Evolutionary conservation across 2,329 filamentous ascomycete species (phyloP).

Genomic region (Cladosporium sp.): DNA sequence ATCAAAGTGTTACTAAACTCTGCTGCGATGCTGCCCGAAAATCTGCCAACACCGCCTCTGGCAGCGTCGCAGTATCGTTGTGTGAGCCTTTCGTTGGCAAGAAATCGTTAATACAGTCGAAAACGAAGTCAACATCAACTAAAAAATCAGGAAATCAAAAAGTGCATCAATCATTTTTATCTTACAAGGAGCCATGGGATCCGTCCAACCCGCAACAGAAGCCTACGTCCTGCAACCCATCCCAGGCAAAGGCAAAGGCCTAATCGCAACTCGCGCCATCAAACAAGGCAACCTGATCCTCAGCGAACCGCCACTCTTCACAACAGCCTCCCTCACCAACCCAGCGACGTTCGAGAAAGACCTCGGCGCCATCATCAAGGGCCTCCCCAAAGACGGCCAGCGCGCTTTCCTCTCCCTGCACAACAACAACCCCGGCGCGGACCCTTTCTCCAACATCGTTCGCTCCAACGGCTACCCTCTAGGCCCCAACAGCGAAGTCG

Average conservation of each 20-base stretch:
- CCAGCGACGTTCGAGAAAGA: conserved; percentile 26
- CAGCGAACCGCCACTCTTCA: conserved; percentile 44
- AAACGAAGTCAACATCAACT: not conserved
- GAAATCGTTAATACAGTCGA: not conserved
- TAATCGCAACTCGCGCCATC: conserved; percentile 44
- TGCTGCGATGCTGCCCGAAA: conserved; percentile 2
- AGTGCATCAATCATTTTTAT: not conserved
- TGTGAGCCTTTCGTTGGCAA: not conserved
- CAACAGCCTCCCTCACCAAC: conserved; percentile 29
- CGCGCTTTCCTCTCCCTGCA: conserved; percentile 37
- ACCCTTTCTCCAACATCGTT: conserved; percentile 37
- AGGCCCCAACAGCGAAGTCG: conserved; percentile 31
- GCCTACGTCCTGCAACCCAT: conserved; percentile 25
- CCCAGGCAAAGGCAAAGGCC: conserved; percentile 44
- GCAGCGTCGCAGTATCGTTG: not conserved
- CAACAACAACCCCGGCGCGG: conserved; percentile 34
- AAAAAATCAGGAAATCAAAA: not conserved
- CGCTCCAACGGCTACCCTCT: conserved; percentile 39
- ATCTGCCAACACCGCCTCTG: not conserved
- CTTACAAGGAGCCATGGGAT: not conserved
- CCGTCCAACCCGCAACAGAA: not conserved
- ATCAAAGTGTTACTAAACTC: not conserved
- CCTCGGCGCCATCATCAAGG: conserved; percentile 31
- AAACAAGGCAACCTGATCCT: conserved; percentile 45
- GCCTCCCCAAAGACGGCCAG: conserved; percentile 32